Evolutionary conservation across 495 filamentous ascomycete genomes (phyloP).

Genomic region (Neurospora africana): DNA sequence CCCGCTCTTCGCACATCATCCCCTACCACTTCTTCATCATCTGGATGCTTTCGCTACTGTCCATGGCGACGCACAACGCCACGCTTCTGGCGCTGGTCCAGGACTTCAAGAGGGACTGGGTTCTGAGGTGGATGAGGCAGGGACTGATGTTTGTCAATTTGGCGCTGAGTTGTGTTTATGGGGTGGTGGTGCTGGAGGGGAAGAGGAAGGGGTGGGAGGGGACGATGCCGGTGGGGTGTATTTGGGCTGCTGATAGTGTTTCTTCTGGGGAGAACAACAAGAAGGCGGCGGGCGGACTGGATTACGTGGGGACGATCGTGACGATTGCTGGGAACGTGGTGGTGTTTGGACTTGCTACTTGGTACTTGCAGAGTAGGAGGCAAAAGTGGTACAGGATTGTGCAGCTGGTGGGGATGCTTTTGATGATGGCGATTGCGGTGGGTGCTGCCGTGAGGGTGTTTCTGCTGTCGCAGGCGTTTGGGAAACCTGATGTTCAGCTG

Average conservation of each 20-base stretch:
- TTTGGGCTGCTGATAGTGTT: conserved; percentile 24
- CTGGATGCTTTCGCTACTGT: conserved; percentile 49
- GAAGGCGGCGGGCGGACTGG: conserved; percentile 25
- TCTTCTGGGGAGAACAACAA: neutral
- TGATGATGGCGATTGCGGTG: conserved; percentile 39
- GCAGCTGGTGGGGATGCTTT: conserved; percentile 34
- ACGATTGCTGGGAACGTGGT: conserved; percentile 39
- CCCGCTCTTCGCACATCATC: conserved; percentile 37
- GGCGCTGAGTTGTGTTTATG: conserved; percentile 35
- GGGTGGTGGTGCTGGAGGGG: conserved; percentile 38
- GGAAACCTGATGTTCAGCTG: conserved; percentile 28
- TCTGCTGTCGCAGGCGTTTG: conserved; percentile 43
- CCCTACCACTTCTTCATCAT: conserved; percentile 54
- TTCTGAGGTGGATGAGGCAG: conserved; percentile 49
- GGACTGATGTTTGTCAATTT: conserved; percentile 49
- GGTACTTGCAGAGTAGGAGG: conserved; percentile 42
- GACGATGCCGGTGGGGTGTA: conserved; percentile 44
- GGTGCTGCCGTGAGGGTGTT: conserved; percentile 39
- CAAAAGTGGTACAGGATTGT: conserved; percentile 36
- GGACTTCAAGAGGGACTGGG: conserved; percentile 52
- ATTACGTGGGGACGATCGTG: conserved; percentile 40
- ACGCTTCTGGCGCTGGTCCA: conserved; percentile 45
- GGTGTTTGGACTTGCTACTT: conserved; percentile 40
- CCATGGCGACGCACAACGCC: conserved; percentile 47
- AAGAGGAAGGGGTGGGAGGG: conserved; percentile 35